Conservation (phyloP, 164 flowering plant genomes). For the Annona cherimola region DNA sequence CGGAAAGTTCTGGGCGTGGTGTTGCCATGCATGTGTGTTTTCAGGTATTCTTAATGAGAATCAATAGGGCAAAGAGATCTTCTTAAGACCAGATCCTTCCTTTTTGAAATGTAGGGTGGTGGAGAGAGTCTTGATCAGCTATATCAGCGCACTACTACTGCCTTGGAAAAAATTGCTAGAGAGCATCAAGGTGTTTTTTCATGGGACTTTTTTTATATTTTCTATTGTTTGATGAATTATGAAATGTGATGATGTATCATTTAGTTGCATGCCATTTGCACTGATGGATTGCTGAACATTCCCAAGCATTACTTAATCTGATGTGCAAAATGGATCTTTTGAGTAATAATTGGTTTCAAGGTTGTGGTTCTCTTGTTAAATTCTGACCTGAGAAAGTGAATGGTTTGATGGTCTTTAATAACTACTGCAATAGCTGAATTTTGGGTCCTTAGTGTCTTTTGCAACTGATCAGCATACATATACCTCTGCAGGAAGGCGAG, state of each 20-base stretch:
- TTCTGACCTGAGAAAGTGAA: not conserved
- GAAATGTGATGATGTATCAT: not conserved
- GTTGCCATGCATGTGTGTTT: too few relatives aligned
- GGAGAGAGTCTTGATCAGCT: slow-evolving; percentile 34
- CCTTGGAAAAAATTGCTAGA: slow-evolving; percentile 34
- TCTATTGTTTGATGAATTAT: not conserved
- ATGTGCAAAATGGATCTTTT: too few relatives aligned
- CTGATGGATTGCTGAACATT: not conserved
- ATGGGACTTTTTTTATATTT: not conserved
- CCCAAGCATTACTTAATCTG: not conserved
- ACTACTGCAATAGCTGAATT: not conserved
- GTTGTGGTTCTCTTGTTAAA: not conserved
- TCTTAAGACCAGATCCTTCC: not conserved
- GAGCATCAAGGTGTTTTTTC: slow-evolving; percentile 61
- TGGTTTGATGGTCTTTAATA: not conserved
- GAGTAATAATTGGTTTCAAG: not conserved
- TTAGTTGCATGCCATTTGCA: not conserved
- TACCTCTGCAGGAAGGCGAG: slow-evolving; percentile 55
- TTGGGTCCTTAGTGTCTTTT: not conserved
- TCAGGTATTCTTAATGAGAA: too few relatives aligned
- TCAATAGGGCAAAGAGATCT: not conserved
- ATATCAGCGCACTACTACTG: slow-evolving; percentile 10
- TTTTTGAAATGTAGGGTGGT: slow-evolving; percentile 62
- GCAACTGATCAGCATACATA: not conserved
- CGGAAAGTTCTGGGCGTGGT: too few relatives aligned